phyloP scores from a whole-genome alignment of 306 rosid genomes.

The Rosa multiflora region DNA sequence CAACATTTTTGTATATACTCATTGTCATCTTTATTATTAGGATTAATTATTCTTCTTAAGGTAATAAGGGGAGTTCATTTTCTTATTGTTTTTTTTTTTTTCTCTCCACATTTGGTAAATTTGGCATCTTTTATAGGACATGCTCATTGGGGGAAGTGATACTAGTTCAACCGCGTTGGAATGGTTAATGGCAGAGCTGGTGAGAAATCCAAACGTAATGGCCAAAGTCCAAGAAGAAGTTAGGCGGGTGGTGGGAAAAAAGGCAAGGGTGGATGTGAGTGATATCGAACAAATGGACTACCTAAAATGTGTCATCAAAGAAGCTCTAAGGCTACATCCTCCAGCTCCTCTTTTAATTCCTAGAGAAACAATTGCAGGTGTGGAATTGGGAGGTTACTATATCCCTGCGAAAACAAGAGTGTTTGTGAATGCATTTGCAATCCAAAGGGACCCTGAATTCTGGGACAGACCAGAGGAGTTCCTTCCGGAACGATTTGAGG shows the following conservation, averaged over 20 bases:
- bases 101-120: not conserved
- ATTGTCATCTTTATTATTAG: not conserved
- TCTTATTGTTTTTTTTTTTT: not conserved
- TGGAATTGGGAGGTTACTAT: not conserved
- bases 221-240: not conserved
- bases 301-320: constrained; percentile 8
- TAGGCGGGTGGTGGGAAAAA: not conserved
- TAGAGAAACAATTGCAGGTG: not conserved
- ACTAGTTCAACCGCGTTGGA: not conserved
- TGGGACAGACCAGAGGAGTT: constrained; percentile 4
- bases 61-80: not conserved
- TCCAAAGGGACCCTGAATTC: not conserved
- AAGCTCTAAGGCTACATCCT: not conserved
- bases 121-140: not conserved
- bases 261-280: not conserved
- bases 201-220: not conserved
- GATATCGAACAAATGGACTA: not conserved
- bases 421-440: not conserved
- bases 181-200: not conserved
- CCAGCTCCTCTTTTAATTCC: not conserved
- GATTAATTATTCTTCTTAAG: not conserved
- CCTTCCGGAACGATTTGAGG: not conserved
- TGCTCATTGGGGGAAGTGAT: not conserved
- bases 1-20: not conserved
- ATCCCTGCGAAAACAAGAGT: not conserved